Evolutionary conservation across 176 grass and related monocot species (phyloP), one percentile per base, ranked within the genome.

Genomic region (Tillandsia fasciculata): DNA sequence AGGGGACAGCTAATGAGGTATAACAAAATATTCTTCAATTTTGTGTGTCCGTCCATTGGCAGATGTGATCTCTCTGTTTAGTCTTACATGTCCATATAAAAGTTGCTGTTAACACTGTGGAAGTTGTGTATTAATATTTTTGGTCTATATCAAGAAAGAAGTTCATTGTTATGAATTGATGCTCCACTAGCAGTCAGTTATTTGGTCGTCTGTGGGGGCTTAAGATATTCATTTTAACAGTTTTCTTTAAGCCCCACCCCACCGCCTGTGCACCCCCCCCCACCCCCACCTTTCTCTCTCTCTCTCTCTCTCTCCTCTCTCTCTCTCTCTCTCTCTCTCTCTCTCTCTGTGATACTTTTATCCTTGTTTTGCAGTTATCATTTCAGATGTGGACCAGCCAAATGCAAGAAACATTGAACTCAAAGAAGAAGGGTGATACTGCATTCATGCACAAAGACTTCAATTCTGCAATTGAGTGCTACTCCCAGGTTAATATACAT

Each of bases 341-440:
- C 8, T 22, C 20, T 17, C 20, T 59, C 22, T 15, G 22, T 61
- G 22, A 13, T 77, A 11, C 80, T 82, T 70, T 79, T 42, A 7
- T 42, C 33, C 17, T 50, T 71, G 48, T 66, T 50, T 50, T 70
- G 28, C 82, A 97, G 94, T 77, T 97, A 14, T 97, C 94, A 1
- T 97, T 97, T 87, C 94, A 97, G 77, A 97, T 97, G 94, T 97
- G 94, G 94, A 97, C 94, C 48, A 92, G 92, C 76, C 94, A 97
- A 87, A 97, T 97, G 94, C 94, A 97, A 90, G 94, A 97, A 61
- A 97, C 94, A 1, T 73, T 97, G 59, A 87, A 89, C 67, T 97
- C 94, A 8, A 97, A 97, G 79, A 97, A 97, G 89, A 97, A 97
- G 86, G 94, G 94, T 51, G 94, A 97, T 77, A 79, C 70, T 81